Base-by-base conservation (phyloP, 2,329 filamentous ascomycete species). In the Pyrenochaeta sp. region DNA sequence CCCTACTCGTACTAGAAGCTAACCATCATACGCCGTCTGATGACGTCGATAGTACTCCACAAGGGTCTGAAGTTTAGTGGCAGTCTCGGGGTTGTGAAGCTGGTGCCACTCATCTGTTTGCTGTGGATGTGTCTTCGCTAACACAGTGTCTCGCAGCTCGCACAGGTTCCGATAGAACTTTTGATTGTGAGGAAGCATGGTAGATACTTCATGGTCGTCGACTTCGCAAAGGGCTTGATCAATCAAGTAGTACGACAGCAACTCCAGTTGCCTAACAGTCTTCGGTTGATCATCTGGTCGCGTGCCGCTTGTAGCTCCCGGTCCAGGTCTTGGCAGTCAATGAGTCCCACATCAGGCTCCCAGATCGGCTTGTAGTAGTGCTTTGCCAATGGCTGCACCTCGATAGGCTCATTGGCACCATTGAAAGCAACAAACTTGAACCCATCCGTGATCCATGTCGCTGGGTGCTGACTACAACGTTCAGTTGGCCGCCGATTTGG, bases 351-450 rank as follows among this genome's bases (percentile, higher is more conserved):
- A n/a, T n/a, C n/a, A n/a, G n/a, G n/a, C n/a, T n/a, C n/a, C n/a
- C n/a, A n/a, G n/a, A n/a, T n/a, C n/a, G n/a, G n/a, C n/a, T n/a
- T n/a, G n/a, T n/a, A n/a, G n/a, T 54, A 60, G 37, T 58, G 48
- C 7, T 50, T 60, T 5, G 48, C 27, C 3, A 35, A 10, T 6
- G 29, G 29, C 2, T 17, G 12, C 5, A 37, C 1, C 18, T 42
- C 33, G 1, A 10, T 18, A 9, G 45, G 42, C 4, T 32, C 23
- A 3, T n/a, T 33, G 7, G 11, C 15, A 11, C 27, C 18, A 12
- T 58, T 54, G 18, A 60, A 51, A 17, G 57, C 48, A 9, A 58
- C 51, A n/a, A 60, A 57, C 30, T 49, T 49, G 45, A 60, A 57
- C 11, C 57, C 57, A 35, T 60, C 54, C 45, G 58, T 51, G 35